These are phyloP conservation scores for Plasmodium chabaudi DNA, from an alignment of 169 alveolate species.

Conservation along the genomic window DNA sequence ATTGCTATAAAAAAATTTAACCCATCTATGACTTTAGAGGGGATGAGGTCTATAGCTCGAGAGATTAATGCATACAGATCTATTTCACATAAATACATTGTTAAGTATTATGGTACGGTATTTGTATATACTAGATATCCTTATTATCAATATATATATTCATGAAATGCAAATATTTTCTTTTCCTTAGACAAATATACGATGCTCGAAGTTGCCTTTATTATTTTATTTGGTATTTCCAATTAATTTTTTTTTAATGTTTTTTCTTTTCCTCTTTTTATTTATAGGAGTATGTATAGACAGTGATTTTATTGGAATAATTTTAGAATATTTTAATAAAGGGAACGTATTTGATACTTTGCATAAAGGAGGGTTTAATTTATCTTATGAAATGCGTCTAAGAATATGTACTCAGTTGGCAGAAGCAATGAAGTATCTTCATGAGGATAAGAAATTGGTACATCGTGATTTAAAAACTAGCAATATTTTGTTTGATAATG, in stretches of 20 bases:
- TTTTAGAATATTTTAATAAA: constrained; percentile 83
- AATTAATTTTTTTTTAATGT: not conserved
- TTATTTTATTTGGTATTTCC: not conserved
- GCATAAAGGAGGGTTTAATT: constrained; percentile 76
- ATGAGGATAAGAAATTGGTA: constrained; percentile 79
- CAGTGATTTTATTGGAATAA: constrained; percentile 80
- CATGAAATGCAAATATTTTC: no score
- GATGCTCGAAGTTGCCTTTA: no score
- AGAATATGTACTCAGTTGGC: constrained; percentile 81
- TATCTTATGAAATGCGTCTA: constrained; percentile 81
- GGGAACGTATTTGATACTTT: constrained; percentile 85
- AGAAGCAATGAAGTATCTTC: constrained; percentile 83
- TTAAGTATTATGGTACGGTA: constrained; percentile 76
- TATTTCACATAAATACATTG: constrained; percentile 81
- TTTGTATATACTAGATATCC: no score
- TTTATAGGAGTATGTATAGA: constrained; percentile 84
- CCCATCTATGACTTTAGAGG: constrained; percentile 78
- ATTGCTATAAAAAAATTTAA: constrained; percentile 83
- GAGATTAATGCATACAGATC: constrained; percentile 85
- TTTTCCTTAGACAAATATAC: no score
- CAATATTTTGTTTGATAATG: constrained; percentile 81
- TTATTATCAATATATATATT: no score
- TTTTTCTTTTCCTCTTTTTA: not conserved
- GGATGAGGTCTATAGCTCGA: constrained; percentile 84
- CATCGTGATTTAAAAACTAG: constrained; percentile 89